Evolutionary conservation across 2,329 filamentous ascomycete genomes (phyloP).

Genomic region (Diaporthe vaccinii): DNA sequence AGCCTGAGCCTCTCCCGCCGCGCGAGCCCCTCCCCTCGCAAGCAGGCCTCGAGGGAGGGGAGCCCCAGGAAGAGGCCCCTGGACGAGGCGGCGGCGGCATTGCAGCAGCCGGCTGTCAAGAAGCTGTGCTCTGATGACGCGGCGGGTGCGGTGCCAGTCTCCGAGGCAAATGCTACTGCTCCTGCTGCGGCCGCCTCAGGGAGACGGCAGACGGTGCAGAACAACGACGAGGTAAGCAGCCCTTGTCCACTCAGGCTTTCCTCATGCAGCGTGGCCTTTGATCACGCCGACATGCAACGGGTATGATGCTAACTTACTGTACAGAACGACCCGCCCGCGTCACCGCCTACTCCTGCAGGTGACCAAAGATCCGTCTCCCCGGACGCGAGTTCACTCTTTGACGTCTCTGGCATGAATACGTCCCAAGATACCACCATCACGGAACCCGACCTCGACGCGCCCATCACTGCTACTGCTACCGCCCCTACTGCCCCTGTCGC

Average conservation of each 20-base stretch:
- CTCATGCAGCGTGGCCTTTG: background rate
- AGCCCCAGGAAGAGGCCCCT: slow-evolving; percentile 40
- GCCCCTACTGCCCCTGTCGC: slow-evolving; percentile 22
- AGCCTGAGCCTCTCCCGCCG: slow-evolving; percentile 27
- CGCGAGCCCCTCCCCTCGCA: slow-evolving; percentile 38
- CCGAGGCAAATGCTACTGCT: background rate
- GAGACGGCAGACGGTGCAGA: slow-evolving; percentile 12
- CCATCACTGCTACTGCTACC: slow-evolving; percentile 41
- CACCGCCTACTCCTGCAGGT: slow-evolving; percentile 18
- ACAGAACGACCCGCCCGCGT: slow-evolving; percentile 38
- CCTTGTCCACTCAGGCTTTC: background rate
- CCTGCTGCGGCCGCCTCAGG: background rate
- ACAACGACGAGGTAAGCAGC: slow-evolving; percentile 31
- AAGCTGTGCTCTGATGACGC: slow-evolving; percentile 44
- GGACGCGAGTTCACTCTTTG: slow-evolving; percentile 64
- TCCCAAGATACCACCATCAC: slow-evolving; percentile 64
- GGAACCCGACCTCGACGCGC: slow-evolving; percentile 57
- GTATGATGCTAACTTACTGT: background rate
- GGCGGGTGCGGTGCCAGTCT: background rate
- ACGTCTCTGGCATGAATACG: slow-evolving; percentile 60
- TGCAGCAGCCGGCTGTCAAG: slow-evolving; percentile 39
- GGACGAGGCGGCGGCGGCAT: slow-evolving; percentile 1
- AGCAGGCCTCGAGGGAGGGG: slow-evolving; percentile 2
- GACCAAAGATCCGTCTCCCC: slow-evolving; percentile 51
- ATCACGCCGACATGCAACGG: background rate